Conservation (phyloP, 2,329 filamentous ascomycete species). For the Aspergillus proliferans region DNA sequence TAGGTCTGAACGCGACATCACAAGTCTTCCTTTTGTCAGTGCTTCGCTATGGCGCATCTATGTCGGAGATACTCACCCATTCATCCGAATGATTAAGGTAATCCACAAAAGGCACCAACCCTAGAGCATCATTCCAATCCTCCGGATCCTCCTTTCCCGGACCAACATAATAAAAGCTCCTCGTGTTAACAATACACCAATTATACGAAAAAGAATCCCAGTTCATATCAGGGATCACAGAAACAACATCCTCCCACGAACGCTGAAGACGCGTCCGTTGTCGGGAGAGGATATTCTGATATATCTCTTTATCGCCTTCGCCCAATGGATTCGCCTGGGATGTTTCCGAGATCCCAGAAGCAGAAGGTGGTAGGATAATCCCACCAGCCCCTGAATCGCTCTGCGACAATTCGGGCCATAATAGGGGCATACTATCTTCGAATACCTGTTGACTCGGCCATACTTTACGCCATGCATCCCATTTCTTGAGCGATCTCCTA, state of each 20-base stretch:
- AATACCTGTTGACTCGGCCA: slow-evolving; percentile 62
- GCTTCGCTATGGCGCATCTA: not conserved
- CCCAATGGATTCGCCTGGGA: slow-evolving; percentile 15
- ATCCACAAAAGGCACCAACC: slow-evolving; percentile 36
- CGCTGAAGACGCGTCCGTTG: slow-evolving; percentile 50
- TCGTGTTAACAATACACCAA: slow-evolving; percentile 54
- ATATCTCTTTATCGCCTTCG: slow-evolving; percentile 22
- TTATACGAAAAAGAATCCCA: slow-evolving; percentile 44
- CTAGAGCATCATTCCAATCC: slow-evolving; percentile 34
- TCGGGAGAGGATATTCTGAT: slow-evolving; percentile 35
- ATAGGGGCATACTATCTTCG: slow-evolving; percentile 49
- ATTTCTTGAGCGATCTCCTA: slow-evolving; percentile 39
- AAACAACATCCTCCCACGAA: slow-evolving; percentile 44
- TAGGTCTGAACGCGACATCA: slow-evolving; percentile 20
- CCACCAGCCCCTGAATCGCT: slow-evolving; percentile 12
- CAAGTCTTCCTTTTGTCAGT: slow-evolving; percentile 14
- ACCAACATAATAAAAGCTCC: slow-evolving; percentile 53
- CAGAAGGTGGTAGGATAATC: slow-evolving; percentile 26
- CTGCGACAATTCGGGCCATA: slow-evolving; percentile 40
- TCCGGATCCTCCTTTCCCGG: slow-evolving; percentile 26
- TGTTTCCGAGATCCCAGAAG: slow-evolving; percentile 32
- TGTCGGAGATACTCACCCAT: slow-evolving; percentile 18
- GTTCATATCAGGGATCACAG: slow-evolving; percentile 34
- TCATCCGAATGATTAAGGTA: slow-evolving; percentile 37
- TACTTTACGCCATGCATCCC: slow-evolving; percentile 57